Evolutionary conservation across 2,329 filamentous ascomycete species (phyloP), one percentile per base, ranked within the genome.

Genomic region (Nemania bipapillata): DNA sequence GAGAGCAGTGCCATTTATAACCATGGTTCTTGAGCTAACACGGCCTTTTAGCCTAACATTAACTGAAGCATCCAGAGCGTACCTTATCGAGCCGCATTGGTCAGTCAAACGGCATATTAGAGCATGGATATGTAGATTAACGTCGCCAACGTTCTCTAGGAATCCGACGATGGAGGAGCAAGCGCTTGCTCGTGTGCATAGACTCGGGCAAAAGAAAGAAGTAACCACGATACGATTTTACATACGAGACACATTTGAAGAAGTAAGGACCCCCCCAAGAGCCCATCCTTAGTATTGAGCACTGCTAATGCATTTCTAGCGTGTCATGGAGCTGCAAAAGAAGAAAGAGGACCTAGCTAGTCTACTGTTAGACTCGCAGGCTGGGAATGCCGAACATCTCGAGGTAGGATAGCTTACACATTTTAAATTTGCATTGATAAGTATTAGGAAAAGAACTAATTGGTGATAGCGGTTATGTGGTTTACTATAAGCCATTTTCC

Each of bases 41-140:
- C 20, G 0, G 11, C 3, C 28, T 15, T 30, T 20, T n/a, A 84
- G 83, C 0, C 75, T 86, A 6, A 84, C 83, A 0, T 74, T 87
- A 0, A 86, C 84, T 0, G 81, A 77, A 0, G 84, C 85, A 0
- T 83, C 83, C 0, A 77, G 82, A 1, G 83, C 81, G 0, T 85
- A 85, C 54, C 78, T 86, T 0, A 81, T 86, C 77, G 85, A 87
- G 60, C 84, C 85, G 0, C 84, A 86, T n/a, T 83, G 80, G 80
- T 81, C 71, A 66, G 73, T 47, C 2, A 28, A 47, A 20, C 6
- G 20, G 4, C 1, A n/a, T 17, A 49, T 55, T 22, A 9, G 9
- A 8, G 11, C 7, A 11, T 28, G 17, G 17, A 30, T 40, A 5
- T 12, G 30, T 52, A 20, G 3, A 42, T 35, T 42, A 54, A 47